Evolutionary conservation across 176 grass and related monocot genomes (phyloP).

Genomic region (Metroxylon sagu): DNA sequence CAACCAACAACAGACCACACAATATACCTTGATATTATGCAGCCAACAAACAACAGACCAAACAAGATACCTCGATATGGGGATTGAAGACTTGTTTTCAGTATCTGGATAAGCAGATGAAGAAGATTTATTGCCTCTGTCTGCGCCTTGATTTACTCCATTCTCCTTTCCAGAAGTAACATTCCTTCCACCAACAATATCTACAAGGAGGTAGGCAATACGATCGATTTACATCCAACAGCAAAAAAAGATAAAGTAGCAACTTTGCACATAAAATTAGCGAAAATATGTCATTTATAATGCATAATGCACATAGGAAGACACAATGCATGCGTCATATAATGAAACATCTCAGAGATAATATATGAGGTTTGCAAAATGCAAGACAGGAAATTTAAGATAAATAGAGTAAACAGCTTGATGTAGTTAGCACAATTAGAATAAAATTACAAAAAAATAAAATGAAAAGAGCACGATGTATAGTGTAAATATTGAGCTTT

Average conservation of each 20-base stretch:
- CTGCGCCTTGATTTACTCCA: slow-evolving; percentile 38
- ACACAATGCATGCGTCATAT: too few species aligned
- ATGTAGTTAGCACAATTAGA: too few species aligned
- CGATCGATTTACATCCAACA: background rate
- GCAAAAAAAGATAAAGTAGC: background rate
- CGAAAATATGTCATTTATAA: too few species aligned
- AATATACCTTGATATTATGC: slow-evolving; percentile 39
- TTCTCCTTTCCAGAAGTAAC: slow-evolving; percentile 42
- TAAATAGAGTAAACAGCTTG: too few species aligned
- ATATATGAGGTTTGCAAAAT: too few species aligned
- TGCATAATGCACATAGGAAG: too few species aligned
- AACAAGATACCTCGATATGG: slow-evolving; percentile 42
- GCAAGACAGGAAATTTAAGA: too few species aligned
- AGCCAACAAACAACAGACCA: background rate
- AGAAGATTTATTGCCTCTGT: slow-evolving; percentile 32
- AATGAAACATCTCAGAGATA: too few species aligned
- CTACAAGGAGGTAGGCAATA: slow-evolving; percentile 7
- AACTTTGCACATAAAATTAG: too few species aligned
- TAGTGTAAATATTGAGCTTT: too few species aligned
- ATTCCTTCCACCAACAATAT: slow-evolving; percentile 39
- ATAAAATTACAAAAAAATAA: too few species aligned
- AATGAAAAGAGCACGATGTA: too few species aligned
- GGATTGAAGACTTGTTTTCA: slow-evolving; percentile 31
- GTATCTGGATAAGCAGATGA: slow-evolving; percentile 31
- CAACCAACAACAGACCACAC: background rate